phyloP scores from a whole-genome alignment of 371 early-diverging fungal genomes.

The Zychaea mexicana region DNA sequence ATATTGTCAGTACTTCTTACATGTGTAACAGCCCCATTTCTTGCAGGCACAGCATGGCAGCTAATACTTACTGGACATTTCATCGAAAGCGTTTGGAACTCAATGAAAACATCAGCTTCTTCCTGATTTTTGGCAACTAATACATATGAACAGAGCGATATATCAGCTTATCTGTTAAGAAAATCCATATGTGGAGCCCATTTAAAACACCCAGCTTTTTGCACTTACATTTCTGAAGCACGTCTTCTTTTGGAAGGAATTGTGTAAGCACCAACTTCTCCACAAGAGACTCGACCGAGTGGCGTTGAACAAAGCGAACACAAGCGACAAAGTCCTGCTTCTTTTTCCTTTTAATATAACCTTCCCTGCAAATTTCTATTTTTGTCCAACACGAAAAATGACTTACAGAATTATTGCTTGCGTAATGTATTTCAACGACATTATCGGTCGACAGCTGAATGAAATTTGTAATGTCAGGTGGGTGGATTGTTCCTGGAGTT shows the following conservation, averaged over 20 bases:
- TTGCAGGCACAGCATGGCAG: too few species aligned
- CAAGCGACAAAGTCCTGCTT: conserved; percentile 47
- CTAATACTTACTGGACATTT: conserved; percentile 57
- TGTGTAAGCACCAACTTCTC: conserved; percentile 37
- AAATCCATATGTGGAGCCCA: too few species aligned
- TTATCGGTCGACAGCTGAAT: conserved; percentile 35
- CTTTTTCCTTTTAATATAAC: background rate
- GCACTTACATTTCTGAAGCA: conserved; percentile 51
- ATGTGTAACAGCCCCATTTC: too few species aligned
- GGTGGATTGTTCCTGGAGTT: conserved; percentile 64
- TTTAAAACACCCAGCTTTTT: too few species aligned
- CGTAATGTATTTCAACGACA: conserved; percentile 59
- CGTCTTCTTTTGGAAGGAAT: conserved; percentile 46
- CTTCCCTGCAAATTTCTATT: background rate
- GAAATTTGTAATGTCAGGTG: conserved; percentile 58
- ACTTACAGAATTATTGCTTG: conserved; percentile 53
- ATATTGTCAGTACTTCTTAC: too few species aligned
- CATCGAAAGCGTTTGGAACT: conserved; percentile 55
- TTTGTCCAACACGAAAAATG: too few species aligned
- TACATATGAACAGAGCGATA: background rate
- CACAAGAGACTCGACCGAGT: conserved; percentile 44
- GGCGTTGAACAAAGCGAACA: conserved; percentile 47
- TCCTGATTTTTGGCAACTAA: conserved; percentile 31
- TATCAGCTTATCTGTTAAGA: too few species aligned
- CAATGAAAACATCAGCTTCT: conserved; percentile 57